phyloP scores from a whole-genome alignment of 1,284 basidiomycete genomes.

The Meripilus lineatus region DNA sequence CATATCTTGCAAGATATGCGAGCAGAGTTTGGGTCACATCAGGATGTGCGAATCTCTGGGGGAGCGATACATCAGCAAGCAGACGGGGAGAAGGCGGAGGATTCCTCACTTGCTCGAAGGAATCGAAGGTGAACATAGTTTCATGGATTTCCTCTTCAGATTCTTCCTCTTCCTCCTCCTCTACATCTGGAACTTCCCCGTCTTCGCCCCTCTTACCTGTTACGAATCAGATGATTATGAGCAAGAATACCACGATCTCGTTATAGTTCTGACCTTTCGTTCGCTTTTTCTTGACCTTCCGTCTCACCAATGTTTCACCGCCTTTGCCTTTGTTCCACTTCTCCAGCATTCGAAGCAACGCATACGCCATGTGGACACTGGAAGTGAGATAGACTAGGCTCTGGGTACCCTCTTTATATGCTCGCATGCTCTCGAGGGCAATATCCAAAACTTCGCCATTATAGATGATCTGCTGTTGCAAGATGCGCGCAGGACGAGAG shows the following conservation, averaged over 20 bases:
- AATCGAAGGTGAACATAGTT: slow-evolving; percentile 85
- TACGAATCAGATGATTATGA: neutral
- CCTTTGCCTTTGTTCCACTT: slow-evolving; percentile 65
- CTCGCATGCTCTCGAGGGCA: slow-evolving; percentile 67
- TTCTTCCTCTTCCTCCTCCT: slow-evolving; percentile 54
- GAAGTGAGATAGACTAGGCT: slow-evolving; percentile 78
- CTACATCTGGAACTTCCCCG: slow-evolving; percentile 60
- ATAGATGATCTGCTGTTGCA: slow-evolving; percentile 90
- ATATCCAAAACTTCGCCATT: slow-evolving; percentile 90
- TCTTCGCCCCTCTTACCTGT: slow-evolving; percentile 36
- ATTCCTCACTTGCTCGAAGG: slow-evolving; percentile 71
- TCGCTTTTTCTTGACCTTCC: slow-evolving; percentile 61
- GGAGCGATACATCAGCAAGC: neutral
- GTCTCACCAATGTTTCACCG: slow-evolving; percentile 51
- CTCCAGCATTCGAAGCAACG: slow-evolving; percentile 82
- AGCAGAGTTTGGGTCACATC: slow-evolving; percentile 81
- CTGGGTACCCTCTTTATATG: slow-evolving; percentile 73
- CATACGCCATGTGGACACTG: slow-evolving; percentile 77
- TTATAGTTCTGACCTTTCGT: slow-evolving; percentile 27
- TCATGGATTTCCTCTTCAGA: slow-evolving; percentile 69
- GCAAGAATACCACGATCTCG: neutral
- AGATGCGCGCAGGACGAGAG: slow-evolving; percentile 67
- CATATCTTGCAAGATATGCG: slow-evolving; percentile 75
- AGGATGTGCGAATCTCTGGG: slow-evolving; percentile 79
- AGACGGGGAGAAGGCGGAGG: slow-evolving; percentile 4